Evolutionary conservation across 2,329 filamentous ascomycete genomes (phyloP).

Genomic region (Hymenoscyphus fraxineus): DNA sequence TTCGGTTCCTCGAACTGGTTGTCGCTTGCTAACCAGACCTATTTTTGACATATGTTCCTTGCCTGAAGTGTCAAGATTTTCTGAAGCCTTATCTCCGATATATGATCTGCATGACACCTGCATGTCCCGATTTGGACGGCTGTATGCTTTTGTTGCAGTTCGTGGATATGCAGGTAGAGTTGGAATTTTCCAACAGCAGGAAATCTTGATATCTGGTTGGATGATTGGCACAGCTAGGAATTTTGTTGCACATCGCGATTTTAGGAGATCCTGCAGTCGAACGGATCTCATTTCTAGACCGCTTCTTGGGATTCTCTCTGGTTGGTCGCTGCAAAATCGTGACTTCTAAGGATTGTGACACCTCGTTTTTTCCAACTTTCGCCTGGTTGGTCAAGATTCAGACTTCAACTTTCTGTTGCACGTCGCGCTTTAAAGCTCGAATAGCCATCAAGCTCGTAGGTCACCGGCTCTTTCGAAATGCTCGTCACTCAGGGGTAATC

Average conservation of each 20-base stretch:
- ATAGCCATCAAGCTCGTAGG: slow-evolving; percentile 8
- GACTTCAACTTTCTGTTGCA: slow-evolving; percentile 6
- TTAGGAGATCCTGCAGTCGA: neutral
- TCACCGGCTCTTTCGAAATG: slow-evolving; percentile 6
- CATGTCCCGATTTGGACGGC: neutral
- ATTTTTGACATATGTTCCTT: no score
- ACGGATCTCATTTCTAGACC: neutral
- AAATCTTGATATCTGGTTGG: neutral
- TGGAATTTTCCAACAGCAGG: neutral
- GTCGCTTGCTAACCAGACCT: no score
- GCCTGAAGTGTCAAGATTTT: neutral
- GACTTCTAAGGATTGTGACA: neutral
- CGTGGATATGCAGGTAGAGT: neutral
- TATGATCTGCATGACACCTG: neutral
- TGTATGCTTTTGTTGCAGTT: neutral
- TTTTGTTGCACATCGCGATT: slow-evolving; percentile 1
- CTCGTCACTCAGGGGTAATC: slow-evolving; percentile 2
- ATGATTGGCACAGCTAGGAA: neutral
- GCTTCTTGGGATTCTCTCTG: neutral
- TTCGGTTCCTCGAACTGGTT: no score
- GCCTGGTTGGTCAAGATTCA: slow-evolving; percentile 7
- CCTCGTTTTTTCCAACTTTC: neutral
- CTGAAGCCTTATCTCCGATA: neutral
- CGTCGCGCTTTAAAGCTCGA: slow-evolving; percentile 8
- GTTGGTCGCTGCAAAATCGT: neutral